Conservation (phyloP, 495 filamentous ascomycete species). For the Mycothermus thermophilus region DNA sequence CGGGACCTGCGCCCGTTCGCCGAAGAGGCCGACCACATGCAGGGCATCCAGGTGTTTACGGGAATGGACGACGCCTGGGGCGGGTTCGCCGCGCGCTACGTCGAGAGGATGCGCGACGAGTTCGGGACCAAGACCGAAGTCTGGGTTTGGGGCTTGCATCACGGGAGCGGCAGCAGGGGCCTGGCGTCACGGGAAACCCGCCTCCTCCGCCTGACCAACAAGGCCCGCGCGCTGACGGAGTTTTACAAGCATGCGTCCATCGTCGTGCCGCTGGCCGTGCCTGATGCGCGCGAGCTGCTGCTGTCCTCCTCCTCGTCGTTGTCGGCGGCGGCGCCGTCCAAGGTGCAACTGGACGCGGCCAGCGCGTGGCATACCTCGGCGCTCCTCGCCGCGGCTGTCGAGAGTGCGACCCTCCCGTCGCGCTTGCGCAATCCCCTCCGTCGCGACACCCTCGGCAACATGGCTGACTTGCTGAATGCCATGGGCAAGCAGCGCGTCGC, state of each 20-base stretch:
- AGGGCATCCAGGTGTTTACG: constrained; percentile 71
- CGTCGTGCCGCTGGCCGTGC: constrained; percentile 62
- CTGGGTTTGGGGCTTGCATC: constrained; percentile 76
- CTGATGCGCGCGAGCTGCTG: constrained; percentile 44
- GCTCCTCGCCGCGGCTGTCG: constrained; percentile 61
- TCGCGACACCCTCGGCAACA: constrained; percentile 40
- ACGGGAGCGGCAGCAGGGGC: no score
- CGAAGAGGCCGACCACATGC: constrained; percentile 88
- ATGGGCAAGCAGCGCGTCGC: constrained; percentile 73
- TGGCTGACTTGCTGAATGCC: constrained; percentile 58
- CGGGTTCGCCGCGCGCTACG: constrained; percentile 66
- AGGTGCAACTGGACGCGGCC: constrained; percentile 43
- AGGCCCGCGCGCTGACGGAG: constrained; percentile 51
- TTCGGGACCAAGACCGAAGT: constrained; percentile 74
- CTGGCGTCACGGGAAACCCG: constrained; percentile 37
- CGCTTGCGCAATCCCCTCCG: constrained; percentile 44
- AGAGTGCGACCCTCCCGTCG: constrained; percentile 66
- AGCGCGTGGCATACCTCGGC: constrained; percentile 76
- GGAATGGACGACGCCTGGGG: constrained; percentile 85
- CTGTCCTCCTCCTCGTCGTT: no score
- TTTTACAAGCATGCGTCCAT: constrained; percentile 58
- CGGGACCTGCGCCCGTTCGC: constrained; percentile 73
- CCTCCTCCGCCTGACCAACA: constrained; percentile 44
- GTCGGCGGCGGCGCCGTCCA: no score
- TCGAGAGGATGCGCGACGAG: constrained; percentile 76